Conservation (phyloP, 768 basidiomycete genomes). For the Phanerochaete sordida region DNA sequence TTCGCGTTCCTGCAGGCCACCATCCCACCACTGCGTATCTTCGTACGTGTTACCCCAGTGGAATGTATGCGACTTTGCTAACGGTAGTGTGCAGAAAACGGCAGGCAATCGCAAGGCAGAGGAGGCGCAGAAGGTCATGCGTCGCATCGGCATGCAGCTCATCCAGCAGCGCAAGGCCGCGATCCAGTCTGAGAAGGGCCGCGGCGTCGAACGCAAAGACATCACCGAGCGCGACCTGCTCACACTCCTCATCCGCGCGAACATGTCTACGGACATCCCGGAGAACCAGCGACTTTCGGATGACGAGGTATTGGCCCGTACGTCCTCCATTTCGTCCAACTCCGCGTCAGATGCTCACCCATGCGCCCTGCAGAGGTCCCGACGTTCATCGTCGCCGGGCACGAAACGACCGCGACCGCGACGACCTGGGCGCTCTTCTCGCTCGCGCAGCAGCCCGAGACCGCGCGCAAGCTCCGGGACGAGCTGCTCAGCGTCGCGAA, state of each 20-base stretch:
- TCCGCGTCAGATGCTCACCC: neutral
- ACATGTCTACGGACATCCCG: conserved; percentile 57
- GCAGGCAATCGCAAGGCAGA: neutral
- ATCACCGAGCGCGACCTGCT: conserved; percentile 50
- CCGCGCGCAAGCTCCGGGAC: conserved; percentile 36
- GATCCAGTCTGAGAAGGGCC: conserved; percentile 20
- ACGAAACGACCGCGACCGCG: conserved; percentile 38
- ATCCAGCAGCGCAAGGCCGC: conserved; percentile 31
- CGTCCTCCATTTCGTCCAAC: neutral
- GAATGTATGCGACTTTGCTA: neutral
- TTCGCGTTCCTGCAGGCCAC: conserved; percentile 14
- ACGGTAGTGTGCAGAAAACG: conserved; percentile 1
- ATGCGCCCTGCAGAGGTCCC: conserved; percentile 19
- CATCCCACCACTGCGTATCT: conserved; percentile 20
- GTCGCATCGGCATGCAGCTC: conserved; percentile 25
- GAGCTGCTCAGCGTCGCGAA: conserved; percentile 42
- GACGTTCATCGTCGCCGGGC: conserved; percentile 20
- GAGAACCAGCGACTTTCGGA: conserved; percentile 55
- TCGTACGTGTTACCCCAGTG: conserved; percentile 13
- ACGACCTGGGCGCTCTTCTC: conserved; percentile 35
- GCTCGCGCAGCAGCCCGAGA: conserved; percentile 33
- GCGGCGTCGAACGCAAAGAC: conserved; percentile 26
- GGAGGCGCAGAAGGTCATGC: conserved; percentile 18
- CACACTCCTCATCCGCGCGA: conserved; percentile 58
- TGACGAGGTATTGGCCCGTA: conserved; percentile 56